phyloP scores from a whole-genome alignment of 2,329 filamentous ascomycete genomes.

The Sarocladium kiliense region DNA sequence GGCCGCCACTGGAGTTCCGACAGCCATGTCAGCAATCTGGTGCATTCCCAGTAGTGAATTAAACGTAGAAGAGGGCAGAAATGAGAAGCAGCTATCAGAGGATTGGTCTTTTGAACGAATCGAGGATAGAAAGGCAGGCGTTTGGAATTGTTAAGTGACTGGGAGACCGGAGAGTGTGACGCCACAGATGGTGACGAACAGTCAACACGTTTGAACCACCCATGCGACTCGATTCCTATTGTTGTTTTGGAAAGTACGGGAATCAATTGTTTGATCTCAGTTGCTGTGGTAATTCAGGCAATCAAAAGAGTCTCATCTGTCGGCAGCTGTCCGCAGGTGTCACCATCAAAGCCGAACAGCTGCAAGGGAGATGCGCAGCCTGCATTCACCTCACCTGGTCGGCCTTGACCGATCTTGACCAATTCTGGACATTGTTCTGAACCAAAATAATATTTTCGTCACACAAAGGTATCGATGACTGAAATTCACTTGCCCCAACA shows the following conservation, averaged over 20 bases:
- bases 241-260: background rate
- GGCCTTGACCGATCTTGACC: background rate
- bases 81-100: background rate
- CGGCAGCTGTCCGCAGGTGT: constrained; percentile 6
- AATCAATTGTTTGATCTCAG: background rate
- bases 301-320: constrained; percentile 4
- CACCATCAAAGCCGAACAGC: background rate
- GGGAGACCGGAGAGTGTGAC: too few relatives aligned
- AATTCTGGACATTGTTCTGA: background rate
- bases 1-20: constrained; percentile 50
- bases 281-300: constrained; percentile 1
- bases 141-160: too few relatives aligned
- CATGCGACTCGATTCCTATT: too few relatives aligned
- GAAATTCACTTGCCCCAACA: too few relatives aligned
- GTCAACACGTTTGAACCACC: too few relatives aligned
- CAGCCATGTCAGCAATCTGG: constrained; percentile 46
- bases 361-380: background rate
- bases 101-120: too few relatives aligned
- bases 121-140: too few relatives aligned
- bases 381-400: background rate
- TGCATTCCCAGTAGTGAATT: background rate
- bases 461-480: too few relatives aligned
- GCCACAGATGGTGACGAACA: too few relatives aligned
- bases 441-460: background rate
- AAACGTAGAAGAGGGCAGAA: background rate